These are phyloP conservation scores for Akanthomyces uredinophilus DNA, from an alignment of 2,329 filamentous ascomycete genomes.

Conservation along the genomic window DNA sequence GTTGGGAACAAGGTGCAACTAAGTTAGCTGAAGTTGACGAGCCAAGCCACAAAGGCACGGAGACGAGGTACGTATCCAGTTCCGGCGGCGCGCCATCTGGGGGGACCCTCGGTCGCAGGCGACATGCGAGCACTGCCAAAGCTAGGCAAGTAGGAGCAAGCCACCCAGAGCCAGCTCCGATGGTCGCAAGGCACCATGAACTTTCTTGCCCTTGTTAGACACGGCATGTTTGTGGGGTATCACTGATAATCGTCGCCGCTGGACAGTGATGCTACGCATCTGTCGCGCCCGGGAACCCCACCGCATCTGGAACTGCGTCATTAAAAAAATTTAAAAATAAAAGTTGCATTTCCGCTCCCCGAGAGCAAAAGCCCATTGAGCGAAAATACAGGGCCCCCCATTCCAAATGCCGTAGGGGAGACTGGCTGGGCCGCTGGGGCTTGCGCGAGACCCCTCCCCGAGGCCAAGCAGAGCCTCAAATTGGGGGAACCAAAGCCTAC, in stretches of 20 bases:
- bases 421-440: neutral
- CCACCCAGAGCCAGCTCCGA: constrained; percentile 2
- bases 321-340: neutral
- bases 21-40: no score
- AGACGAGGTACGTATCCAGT: neutral
- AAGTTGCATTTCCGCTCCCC: no score
- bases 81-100: neutral
- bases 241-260: neutral
- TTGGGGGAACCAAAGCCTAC: neutral
- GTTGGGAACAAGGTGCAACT: neutral
- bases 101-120: constrained; percentile 1
- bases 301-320: constrained; percentile 6
- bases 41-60: no score
- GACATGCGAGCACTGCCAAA: constrained; percentile 3
- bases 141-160: neutral
- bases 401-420: neutral
- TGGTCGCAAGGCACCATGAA: constrained; percentile 7
- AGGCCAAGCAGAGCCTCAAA: neutral
- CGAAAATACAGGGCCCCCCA: neutral
- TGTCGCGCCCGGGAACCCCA: neutral
- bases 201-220: neutral
- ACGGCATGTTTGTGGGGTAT: neutral
- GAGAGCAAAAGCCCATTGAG: no score
- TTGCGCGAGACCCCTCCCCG: neutral
- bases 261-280: neutral